A percentile compares a stretch with the other conserved stretches of the same genome.
These are phyloP conservation scores for Rhexocercosporidium sp. DNA, from an alignment of 2,329 filamentous ascomycete species.

Conservation along the genomic window DNA sequence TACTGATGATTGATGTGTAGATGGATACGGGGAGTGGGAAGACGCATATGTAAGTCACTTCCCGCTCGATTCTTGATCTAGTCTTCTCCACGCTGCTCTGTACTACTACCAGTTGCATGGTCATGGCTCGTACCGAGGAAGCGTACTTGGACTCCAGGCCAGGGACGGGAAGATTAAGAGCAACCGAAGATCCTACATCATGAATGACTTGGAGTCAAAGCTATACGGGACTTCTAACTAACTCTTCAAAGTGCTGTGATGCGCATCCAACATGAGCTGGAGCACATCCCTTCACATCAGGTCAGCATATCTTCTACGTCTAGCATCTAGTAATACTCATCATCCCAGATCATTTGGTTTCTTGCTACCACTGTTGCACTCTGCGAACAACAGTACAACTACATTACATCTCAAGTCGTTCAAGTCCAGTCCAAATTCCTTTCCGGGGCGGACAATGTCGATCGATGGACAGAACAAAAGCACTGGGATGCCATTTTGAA, in stretches of 20 bases:
- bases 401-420: slow-evolving; percentile 65
- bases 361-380: slow-evolving; percentile 72
- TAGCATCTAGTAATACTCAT: slow-evolving; percentile 9
- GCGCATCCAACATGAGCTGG: slow-evolving; percentile 37
- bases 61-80: not conserved
- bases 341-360: slow-evolving; percentile 68
- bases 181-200: not conserved
- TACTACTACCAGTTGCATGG: not conserved
- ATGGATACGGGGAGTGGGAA: slow-evolving; percentile 85
- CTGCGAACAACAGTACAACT: slow-evolving; percentile 67
- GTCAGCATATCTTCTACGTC: slow-evolving; percentile 11
- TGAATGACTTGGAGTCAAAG: not conserved
- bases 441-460: slow-evolving; percentile 56
- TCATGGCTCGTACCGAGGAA: not conserved
- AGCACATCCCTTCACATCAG: slow-evolving; percentile 28
- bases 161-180: not conserved
- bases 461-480: slow-evolving; percentile 61
- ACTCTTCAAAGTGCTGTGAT: slow-evolving; percentile 30
- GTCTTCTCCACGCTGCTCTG: not conserved
- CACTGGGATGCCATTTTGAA: slow-evolving; percentile 64
- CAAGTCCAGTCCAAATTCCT: slow-evolving; percentile 57
- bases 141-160: not conserved
- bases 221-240: not conserved
- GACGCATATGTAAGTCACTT: slow-evolving; percentile 70
- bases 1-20: slow-evolving; percentile 45